phyloP scores from a whole-genome alignment of 1,139 yeast genomes.

The Diutina scorzettiae region DNA sequence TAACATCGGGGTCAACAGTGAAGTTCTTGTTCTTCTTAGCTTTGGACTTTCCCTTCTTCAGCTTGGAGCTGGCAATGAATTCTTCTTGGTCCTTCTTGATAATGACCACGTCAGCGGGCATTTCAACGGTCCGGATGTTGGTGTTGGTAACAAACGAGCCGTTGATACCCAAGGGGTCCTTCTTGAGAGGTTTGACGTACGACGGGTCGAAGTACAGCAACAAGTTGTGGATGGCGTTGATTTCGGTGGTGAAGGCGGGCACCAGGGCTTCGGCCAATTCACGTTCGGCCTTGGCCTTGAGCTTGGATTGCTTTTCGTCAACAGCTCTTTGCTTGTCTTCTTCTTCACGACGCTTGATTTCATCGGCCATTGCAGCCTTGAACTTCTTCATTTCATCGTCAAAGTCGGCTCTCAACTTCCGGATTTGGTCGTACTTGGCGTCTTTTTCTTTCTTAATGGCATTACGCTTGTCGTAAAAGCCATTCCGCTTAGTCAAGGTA shows the following conservation, averaged over 20 bases:
- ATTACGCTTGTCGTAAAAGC: constrained; percentile 53
- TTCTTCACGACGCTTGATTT: constrained; percentile 59
- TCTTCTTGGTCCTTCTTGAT: constrained; percentile 53
- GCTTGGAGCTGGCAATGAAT: constrained; percentile 41
- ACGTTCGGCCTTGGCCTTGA: constrained; percentile 54
- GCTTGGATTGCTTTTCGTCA: constrained; percentile 49
- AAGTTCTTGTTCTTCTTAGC: constrained; percentile 33
- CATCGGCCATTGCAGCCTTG: constrained; percentile 56
- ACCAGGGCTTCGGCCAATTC: constrained; percentile 56
- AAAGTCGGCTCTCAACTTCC: constrained; percentile 53
- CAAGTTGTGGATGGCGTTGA: constrained; percentile 60
- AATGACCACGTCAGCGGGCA: constrained; percentile 55
- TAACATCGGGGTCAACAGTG: constrained; percentile 69
- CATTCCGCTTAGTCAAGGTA: constrained; percentile 54
- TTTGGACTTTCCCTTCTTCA: constrained; percentile 35
- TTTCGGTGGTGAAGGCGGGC: constrained; percentile 78
- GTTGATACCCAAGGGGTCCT: constrained; percentile 6
- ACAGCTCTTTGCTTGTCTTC: constrained; percentile 46
- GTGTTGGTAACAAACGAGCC: constrained; percentile 12
- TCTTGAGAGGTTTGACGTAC: constrained; percentile 47
- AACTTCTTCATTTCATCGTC: constrained; percentile 64
- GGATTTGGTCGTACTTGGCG: constrained; percentile 50
- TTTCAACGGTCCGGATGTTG: constrained; percentile 36
- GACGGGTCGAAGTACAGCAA: constrained; percentile 69
- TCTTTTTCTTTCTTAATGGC: constrained; percentile 61